Conservation (phyloP, 2,329 filamentous ascomycete species). For the Sporothrix brasiliensis region DNA sequence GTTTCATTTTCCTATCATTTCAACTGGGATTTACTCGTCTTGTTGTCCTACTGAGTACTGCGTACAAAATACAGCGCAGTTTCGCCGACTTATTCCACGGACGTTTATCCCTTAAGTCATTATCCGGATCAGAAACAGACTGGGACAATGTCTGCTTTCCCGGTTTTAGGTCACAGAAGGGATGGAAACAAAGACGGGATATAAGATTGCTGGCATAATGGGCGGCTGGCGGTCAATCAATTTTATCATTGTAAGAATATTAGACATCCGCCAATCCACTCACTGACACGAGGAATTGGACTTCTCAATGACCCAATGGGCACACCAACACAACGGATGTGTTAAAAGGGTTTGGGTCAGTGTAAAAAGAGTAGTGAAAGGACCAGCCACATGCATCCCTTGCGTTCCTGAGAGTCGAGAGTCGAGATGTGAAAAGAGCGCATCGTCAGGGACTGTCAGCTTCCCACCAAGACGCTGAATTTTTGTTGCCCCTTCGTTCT, state of each 20-base stretch:
- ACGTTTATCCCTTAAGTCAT: background rate
- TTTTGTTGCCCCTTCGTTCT: background rate
- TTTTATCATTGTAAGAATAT: background rate
- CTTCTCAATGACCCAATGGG: background rate
- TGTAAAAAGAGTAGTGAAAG: background rate
- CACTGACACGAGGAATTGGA: background rate
- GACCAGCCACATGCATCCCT: conserved; percentile 6
- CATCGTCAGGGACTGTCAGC: background rate
- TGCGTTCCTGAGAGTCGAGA: background rate
- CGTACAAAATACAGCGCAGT: background rate
- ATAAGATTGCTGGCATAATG: background rate
- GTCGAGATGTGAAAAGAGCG: conserved; percentile 8
- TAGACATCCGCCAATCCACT: conserved; percentile 8
- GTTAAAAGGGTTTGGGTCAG: background rate
- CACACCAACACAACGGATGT: background rate
- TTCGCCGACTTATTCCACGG: background rate
- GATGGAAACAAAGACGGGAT: conserved; percentile 14
- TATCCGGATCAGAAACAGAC: background rate
- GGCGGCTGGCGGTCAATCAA: conserved; percentile 18
- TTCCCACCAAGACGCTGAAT: background rate
- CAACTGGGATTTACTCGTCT: background rate
- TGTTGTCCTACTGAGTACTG: background rate
- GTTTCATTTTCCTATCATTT: background rate
- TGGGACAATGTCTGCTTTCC: background rate
- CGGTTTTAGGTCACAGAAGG: background rate